A percentile compares a stretch with the other conserved stretches of the same genome.
phyloP scores from a whole-genome alignment of 2,329 filamentous ascomycete genomes.

The Aspergillus sp. region DNA sequence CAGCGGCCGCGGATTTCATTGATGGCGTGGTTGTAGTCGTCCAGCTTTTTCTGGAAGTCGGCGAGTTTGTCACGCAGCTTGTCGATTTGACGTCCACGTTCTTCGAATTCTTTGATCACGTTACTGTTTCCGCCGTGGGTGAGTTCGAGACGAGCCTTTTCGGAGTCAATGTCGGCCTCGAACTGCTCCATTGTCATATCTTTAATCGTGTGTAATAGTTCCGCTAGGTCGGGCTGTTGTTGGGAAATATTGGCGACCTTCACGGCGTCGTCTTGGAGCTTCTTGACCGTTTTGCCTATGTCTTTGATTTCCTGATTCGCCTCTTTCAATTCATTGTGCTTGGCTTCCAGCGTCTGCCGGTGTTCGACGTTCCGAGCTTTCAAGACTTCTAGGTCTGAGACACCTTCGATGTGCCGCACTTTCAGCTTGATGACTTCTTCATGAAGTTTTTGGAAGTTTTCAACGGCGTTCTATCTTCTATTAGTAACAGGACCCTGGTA shows the following conservation, averaged over 20 bases:
- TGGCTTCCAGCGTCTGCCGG: slow-evolving; percentile 47
- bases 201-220: slow-evolving; percentile 49
- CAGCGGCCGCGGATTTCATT: slow-evolving; percentile 67
- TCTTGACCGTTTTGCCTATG: slow-evolving; percentile 18
- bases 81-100: slow-evolving; percentile 69
- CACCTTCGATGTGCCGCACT: slow-evolving; percentile 73
- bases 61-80: slow-evolving; percentile 62
- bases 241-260: slow-evolving; percentile 16
- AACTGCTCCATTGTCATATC: slow-evolving; percentile 64
- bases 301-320: slow-evolving; percentile 41
- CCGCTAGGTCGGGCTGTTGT: slow-evolving; percentile 28
- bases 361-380: slow-evolving; percentile 65
- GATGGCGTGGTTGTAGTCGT: slow-evolving; percentile 61
- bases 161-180: slow-evolving; percentile 71
- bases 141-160: slow-evolving; percentile 74
- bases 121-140: slow-evolving; percentile 76
- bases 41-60: slow-evolving; percentile 57
- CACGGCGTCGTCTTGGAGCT: slow-evolving; percentile 20
- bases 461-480: slow-evolving; percentile 55
- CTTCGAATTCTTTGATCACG: slow-evolving; percentile 75
- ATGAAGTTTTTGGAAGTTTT: slow-evolving; percentile 62
- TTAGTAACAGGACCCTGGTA: slow-evolving; percentile 13
- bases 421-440: slow-evolving; percentile 68
- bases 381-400: slow-evolving; percentile 75
- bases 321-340: slow-evolving; percentile 43